Percentiles rank a stretch among this genome's conserved stretches.
phyloP scores from a whole-genome alignment of 176 grass and related monocot genomes.

The Stipa capillata region DNA sequence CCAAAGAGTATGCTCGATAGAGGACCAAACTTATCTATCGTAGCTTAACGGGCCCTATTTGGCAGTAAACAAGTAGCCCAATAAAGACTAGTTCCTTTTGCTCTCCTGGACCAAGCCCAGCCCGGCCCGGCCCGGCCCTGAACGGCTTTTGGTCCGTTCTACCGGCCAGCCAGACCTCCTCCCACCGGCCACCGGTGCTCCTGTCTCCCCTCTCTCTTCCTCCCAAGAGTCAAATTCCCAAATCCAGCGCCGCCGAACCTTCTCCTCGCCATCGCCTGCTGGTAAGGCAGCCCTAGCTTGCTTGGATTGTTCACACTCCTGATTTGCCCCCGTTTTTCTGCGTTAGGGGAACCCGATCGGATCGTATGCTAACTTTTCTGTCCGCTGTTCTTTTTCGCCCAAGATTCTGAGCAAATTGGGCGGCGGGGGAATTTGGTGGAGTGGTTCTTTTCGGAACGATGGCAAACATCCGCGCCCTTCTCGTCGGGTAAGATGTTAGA shows the following conservation, averaged over 20 bases:
- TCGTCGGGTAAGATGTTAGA: constrained; percentile 24
- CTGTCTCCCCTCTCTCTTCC: background rate
- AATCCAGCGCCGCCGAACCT: background rate
- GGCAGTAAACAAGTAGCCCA: too few relatives aligned
- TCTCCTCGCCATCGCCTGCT: background rate
- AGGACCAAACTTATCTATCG: too few relatives aligned
- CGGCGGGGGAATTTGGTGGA: background rate
- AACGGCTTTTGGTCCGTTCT: background rate
- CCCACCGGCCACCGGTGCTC: background rate
- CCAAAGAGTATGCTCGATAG: too few relatives aligned
- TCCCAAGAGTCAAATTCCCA: background rate
- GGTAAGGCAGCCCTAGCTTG: background rate
- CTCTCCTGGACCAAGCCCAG: too few relatives aligned
- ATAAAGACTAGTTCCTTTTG: too few relatives aligned
- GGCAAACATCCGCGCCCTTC: constrained; percentile 38
- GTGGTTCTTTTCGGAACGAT: background rate
- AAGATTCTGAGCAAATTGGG: background rate
- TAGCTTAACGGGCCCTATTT: too few relatives aligned
- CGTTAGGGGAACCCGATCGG: background rate
- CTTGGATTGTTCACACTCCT: background rate
- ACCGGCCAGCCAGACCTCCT: too few relatives aligned
- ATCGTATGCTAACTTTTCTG: background rate
- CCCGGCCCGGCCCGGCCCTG: too few relatives aligned
- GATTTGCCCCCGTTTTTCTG: background rate
- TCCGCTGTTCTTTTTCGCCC: background rate